A percentile compares a stretch with the other conserved stretches of the same genome.
Evolutionary conservation across 179 eudicot species (phyloP).

Genomic region (Beta lomatogona): DNA sequence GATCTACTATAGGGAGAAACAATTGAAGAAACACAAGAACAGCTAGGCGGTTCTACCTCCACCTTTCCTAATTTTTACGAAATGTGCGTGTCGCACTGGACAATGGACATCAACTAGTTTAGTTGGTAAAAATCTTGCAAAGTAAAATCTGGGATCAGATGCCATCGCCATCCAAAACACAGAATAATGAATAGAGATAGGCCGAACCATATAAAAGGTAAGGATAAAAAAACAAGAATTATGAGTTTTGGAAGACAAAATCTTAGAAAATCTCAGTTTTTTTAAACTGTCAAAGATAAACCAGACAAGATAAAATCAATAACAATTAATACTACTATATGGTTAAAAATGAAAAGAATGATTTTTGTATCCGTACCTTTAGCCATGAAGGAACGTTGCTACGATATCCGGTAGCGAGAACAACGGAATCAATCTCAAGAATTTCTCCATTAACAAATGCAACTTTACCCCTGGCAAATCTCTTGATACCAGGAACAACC

Average conservation of each 20-base stretch:
- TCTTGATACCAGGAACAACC: constrained; percentile 87
- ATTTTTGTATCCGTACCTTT: constrained; percentile 52
- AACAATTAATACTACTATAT: background rate
- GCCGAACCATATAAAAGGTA: no score
- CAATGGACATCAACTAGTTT: background rate
- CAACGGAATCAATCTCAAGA: constrained; percentile 73
- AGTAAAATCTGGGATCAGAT: no score
- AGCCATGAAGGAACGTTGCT: constrained; percentile 98
- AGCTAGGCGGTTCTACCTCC: background rate
- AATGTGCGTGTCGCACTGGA: background rate
- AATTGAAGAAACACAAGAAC: background rate
- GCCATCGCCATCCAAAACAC: no score
- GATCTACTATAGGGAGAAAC: constrained; percentile 26
- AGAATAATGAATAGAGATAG: no score
- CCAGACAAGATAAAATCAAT: constrained; percentile 19
- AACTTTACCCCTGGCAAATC: constrained; percentile 57
- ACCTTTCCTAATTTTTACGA: background rate
- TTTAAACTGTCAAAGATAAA: constrained; percentile 62
- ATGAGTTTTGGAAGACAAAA: constrained; percentile 14
- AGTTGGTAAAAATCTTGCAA: background rate
- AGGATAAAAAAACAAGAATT: background rate
- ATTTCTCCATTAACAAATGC: constrained; percentile 62
- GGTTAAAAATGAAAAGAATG: background rate
- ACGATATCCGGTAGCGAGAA: constrained; percentile 90
- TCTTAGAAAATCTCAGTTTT: constrained; percentile 46